A percentile compares a stretch with the other conserved stretches of the same genome.
phyloP scores from a whole-genome alignment of 495 filamentous ascomycete genomes.

The Aspergillus wentii region DNA sequence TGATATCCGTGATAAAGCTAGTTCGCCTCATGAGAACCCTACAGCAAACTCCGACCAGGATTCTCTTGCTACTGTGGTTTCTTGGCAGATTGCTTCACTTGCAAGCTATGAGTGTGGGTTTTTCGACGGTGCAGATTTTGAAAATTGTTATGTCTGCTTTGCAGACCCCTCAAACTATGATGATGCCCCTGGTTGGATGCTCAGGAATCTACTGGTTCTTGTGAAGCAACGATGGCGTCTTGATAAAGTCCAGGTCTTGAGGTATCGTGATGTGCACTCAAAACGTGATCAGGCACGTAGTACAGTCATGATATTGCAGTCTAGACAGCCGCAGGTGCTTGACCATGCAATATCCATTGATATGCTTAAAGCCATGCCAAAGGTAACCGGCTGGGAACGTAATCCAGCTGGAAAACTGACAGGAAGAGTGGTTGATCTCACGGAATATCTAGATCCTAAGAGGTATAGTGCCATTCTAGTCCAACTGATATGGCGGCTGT shows the following conservation, averaged over 20 bases:
- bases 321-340: slow-evolving; percentile 40
- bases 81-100: slow-evolving; percentile 72
- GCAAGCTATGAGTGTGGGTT: slow-evolving; percentile 81
- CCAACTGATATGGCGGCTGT: neutral
- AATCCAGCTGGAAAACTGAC: slow-evolving; percentile 68
- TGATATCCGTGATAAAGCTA: slow-evolving; percentile 1
- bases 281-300: slow-evolving; percentile 74
- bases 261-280: slow-evolving; percentile 78
- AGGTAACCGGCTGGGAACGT: slow-evolving; percentile 92
- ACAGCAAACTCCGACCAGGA: slow-evolving; percentile 2
- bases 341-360: too few relatives aligned
- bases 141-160: slow-evolving; percentile 79
- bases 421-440: slow-evolving; percentile 71
- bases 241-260: slow-evolving; percentile 74
- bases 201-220: slow-evolving; percentile 83
- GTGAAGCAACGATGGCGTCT: slow-evolving; percentile 78
- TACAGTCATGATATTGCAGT: slow-evolving; percentile 64
- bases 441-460: slow-evolving; percentile 86
- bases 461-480: slow-evolving; percentile 30
- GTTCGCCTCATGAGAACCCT: too few relatives aligned
- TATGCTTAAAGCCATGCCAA: too few relatives aligned
- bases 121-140: slow-evolving; percentile 61
- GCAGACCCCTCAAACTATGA: slow-evolving; percentile 89
- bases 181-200: slow-evolving; percentile 83
- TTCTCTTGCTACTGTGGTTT: neutral